Percentiles rank a stretch among this genome's conserved stretches.
These are phyloP conservation scores for Heimioporus sp. DNA, from an alignment of 768 basidiomycete genomes.

Conservation along the genomic window DNA sequence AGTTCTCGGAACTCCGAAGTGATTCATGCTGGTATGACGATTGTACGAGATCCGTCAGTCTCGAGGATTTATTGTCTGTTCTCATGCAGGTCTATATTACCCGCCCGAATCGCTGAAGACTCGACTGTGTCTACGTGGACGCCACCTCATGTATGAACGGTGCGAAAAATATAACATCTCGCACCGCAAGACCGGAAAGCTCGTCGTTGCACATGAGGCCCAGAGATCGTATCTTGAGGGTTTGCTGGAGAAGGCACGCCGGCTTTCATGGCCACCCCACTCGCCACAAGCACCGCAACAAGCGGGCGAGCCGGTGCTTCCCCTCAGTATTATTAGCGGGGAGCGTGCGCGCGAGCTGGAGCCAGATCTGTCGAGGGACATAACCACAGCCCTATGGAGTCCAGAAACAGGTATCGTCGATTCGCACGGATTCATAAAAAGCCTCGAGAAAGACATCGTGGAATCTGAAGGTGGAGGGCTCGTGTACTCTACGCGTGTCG, in stretches of 20 bases:
- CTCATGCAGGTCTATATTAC: constrained; percentile 71
- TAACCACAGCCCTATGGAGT: constrained; percentile 74
- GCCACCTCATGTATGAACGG: constrained; percentile 77
- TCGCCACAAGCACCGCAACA: constrained; percentile 25
- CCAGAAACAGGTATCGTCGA: constrained; percentile 90
- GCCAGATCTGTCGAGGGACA: constrained; percentile 73
- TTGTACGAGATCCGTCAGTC: neutral
- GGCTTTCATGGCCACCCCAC: constrained; percentile 49
- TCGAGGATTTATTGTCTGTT: neutral
- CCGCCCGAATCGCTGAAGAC: constrained; percentile 83
- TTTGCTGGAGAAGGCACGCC: constrained; percentile 61
- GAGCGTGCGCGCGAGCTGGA: constrained; percentile 71
- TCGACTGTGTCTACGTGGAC: constrained; percentile 79
- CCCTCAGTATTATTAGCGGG: constrained; percentile 66
- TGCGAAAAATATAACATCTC: constrained; percentile 66
- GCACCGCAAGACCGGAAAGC: constrained; percentile 77
- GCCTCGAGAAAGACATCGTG: constrained; percentile 76
- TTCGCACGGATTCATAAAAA: constrained; percentile 80
- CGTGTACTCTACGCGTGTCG: constrained; percentile 77
- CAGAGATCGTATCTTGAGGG: constrained; percentile 71
- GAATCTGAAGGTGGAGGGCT: constrained; percentile 69
- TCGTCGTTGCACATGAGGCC: constrained; percentile 73
- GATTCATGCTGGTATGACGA: constrained; percentile 72
- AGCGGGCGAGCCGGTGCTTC: constrained; percentile 41
- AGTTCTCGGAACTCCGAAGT: constrained; percentile 96